phyloP scores from a whole-genome alignment of 768 basidiomycete genomes.

The Cyathus striatus region DNA sequence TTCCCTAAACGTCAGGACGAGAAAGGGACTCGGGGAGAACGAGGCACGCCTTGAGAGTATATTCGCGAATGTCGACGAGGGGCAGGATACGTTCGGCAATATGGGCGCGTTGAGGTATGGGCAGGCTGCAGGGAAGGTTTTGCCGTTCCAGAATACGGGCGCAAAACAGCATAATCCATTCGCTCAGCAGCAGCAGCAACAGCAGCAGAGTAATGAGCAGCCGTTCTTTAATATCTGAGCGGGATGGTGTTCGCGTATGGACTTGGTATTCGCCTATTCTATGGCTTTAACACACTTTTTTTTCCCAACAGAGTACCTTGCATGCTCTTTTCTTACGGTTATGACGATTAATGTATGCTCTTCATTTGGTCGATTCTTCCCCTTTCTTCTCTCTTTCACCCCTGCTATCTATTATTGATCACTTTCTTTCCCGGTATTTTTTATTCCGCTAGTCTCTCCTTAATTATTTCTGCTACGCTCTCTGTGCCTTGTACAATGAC shows the following conservation, averaged over 20 bases:
- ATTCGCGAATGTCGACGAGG: conserved; percentile 87
- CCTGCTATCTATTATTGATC: too few relatives aligned
- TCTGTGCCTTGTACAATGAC: too few relatives aligned
- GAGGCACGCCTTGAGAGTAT: conserved; percentile 76
- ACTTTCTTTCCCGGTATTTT: too few relatives aligned
- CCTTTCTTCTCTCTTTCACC: background rate
- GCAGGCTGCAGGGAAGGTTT: conserved; percentile 41
- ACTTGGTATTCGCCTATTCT: background rate
- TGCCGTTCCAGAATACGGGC: conserved; percentile 44
- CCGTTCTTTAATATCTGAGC: conserved; percentile 75
- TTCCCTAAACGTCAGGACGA: conserved; percentile 34
- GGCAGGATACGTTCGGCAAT: conserved; percentile 96
- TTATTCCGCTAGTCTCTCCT: too few relatives aligned
- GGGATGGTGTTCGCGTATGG: background rate
- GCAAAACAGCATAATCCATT: conserved; percentile 59
- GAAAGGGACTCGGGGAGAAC: conserved; percentile 45
- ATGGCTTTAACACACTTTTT: background rate
- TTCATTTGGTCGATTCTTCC: background rate
- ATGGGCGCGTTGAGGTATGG: conserved; percentile 70
- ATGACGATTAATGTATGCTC: background rate
- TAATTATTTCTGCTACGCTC: too few relatives aligned
- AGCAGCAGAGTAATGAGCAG: conserved; percentile 52
- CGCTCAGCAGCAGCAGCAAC: conserved; percentile 53
- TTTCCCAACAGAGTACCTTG: background rate
- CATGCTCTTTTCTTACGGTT: background rate